Evolutionary conservation across 2,329 filamentous ascomycete species (phyloP).

Genomic region (Talaromyces atroroseus): DNA sequence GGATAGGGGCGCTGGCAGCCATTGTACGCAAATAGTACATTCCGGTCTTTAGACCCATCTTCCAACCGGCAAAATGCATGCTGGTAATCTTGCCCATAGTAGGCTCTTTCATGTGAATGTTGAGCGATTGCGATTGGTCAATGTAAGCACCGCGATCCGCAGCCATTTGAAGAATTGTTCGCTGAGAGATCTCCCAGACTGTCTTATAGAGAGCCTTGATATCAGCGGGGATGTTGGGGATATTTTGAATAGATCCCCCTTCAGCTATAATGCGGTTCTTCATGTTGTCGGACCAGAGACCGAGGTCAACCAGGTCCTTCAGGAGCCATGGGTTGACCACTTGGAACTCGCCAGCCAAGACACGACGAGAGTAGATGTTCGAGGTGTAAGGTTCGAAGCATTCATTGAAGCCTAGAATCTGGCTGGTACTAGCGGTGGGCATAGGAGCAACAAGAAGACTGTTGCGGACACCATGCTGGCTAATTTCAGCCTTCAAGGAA

Average conservation of each 20-base stretch:
- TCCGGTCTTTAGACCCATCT: slow-evolving; percentile 97
- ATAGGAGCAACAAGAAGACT: slow-evolving; percentile 92
- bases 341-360: slow-evolving; percentile 97
- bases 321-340: slow-evolving; percentile 98
- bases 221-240: slow-evolving; percentile 91
- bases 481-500: slow-evolving; percentile 80
- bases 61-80: slow-evolving; percentile 99
- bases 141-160: slow-evolving; percentile 98
- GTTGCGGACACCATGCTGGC: slow-evolving; percentile 90
- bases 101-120: slow-evolving; percentile 99
- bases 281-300: slow-evolving; percentile 98
- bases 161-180: slow-evolving; percentile 93
- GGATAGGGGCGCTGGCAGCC: slow-evolving; percentile 92
- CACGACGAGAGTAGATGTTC: slow-evolving; percentile 98
- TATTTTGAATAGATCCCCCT: slow-evolving; percentile 90
- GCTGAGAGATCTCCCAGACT: slow-evolving; percentile 98
- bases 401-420: slow-evolving; percentile 98
- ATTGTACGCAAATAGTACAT: slow-evolving; percentile 99
- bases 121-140: slow-evolving; percentile 97
- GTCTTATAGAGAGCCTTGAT: slow-evolving; percentile 99
- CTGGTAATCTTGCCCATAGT: slow-evolving; percentile 99
- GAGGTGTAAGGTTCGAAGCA: slow-evolving; percentile 99
- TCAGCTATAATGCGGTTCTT: slow-evolving; percentile 99
- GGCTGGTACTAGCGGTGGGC: slow-evolving; percentile 94
- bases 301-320: slow-evolving; percentile 96